Percentiles rank a stretch among this genome's conserved stretches.
Evolutionary conservation across 768 basidiomycete species (phyloP).

Genomic region (Naganishia vaughanmartiniae): DNA sequence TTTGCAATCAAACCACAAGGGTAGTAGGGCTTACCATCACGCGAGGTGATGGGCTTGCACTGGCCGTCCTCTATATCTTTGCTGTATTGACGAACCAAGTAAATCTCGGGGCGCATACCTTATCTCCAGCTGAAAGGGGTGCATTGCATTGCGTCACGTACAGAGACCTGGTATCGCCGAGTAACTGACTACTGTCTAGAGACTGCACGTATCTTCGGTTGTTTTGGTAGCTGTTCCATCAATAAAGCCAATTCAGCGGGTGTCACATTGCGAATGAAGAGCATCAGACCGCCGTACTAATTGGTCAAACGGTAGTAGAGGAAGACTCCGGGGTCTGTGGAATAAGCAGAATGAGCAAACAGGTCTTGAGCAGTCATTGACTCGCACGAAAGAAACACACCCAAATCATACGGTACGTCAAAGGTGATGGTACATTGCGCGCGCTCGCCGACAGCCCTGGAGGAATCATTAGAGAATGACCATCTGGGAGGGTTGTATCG

Average conservation of each 20-base stretch:
- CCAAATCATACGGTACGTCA: conserved; percentile 72
- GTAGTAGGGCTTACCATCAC: conserved; percentile 65
- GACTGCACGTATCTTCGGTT: conserved; percentile 96
- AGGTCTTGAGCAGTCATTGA: too few relatives aligned
- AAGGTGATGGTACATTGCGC: conserved; percentile 77
- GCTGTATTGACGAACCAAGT: conserved; percentile 27
- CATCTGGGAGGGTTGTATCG: conserved; percentile 64
- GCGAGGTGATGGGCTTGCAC: conserved; percentile 78
- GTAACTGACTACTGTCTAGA: conserved; percentile 76
- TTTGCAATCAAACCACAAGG: conserved; percentile 98
- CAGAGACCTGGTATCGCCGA: conserved; percentile 58
- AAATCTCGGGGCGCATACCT: neutral
- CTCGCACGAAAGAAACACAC: conserved; percentile 31
- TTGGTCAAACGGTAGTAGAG: conserved; percentile 78
- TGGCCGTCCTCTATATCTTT: conserved; percentile 59
- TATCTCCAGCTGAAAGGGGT: neutral
- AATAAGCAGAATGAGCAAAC: neutral
- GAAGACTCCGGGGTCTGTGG: conserved; percentile 64
- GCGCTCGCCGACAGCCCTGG: conserved; percentile 54
- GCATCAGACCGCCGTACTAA: conserved; percentile 41
- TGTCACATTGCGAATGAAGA: neutral
- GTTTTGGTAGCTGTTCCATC: conserved; percentile 82
- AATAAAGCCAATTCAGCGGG: neutral
- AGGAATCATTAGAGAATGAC: conserved; percentile 64
- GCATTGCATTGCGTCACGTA: conserved; percentile 34